Base-by-base conservation (phyloP, 352 stramenopile species). In the Phytophthora aleatoria region DNA sequence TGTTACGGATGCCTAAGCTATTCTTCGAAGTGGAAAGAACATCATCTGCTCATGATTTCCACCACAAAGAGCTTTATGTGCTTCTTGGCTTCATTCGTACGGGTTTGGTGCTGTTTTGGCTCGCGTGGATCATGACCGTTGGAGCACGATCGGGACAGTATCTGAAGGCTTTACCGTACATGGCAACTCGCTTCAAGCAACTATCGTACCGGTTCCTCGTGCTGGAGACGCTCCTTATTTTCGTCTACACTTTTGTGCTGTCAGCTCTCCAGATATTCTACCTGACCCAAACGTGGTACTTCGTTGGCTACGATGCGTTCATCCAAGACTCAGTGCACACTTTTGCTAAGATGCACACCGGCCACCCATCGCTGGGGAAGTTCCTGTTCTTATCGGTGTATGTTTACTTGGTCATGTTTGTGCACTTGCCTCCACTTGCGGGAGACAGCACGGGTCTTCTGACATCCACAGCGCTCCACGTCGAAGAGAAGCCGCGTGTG, bases 191-290 rank as follows among this genome's bases (percentile, higher is more conserved):
- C 3, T 92, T 89, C 47, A 85, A 94, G 69, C 89, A 96, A 50
- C 69, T 96, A 6, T 95, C 87, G 39, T 96, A 92, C 57, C 85
- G 89, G 11, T 96, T 95, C 56, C 57, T 95, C 12, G 80, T 90
- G 15, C 64, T 95, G 3, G 79, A 94, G 65, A 90, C 82, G 8
- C 51, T 92, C 16, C 49, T 95, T 7, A 84, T 96, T 57, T 69
- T 93, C 20, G 61, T 91, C 28, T 90, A 94, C 65, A 81, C 89
- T 5, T 56, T 91, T 24, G 62, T 90, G 26, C 70, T 91, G 20
- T 91, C 80, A n/a, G 61, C 74, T 10, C 52, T 92, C 1, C 83
- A 94, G 63, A 76, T 91, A 20, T 87, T 90, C 15, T 67, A 75
- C 10, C 73, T 95, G 1, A 43, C 75, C 1, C 67, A 83, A 57